phyloP scores from a whole-genome alignment of 805 yeast species.

The Wickerhamiella bombiphila region DNA sequence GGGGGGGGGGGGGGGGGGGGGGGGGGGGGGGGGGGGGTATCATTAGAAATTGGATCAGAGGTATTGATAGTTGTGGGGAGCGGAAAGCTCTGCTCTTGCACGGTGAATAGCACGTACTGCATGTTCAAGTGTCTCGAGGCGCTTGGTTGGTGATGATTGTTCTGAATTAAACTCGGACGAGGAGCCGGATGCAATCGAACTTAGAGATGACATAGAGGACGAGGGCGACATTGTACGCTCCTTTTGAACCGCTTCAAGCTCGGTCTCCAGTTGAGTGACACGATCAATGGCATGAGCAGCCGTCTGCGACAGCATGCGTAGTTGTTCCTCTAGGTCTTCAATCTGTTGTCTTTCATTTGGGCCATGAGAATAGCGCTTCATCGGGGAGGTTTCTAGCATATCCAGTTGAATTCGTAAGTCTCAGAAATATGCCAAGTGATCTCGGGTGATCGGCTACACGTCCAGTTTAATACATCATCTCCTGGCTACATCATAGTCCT shows the following conservation, averaged over 20 bases:
- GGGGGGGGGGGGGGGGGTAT: too few species aligned
- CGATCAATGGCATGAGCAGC: slow-evolving; percentile 20
- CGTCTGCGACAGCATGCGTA: slow-evolving; percentile 15
- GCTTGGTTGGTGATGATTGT: slow-evolving; percentile 8
- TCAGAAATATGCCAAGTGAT: too few species aligned
- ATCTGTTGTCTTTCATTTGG: too few species aligned
- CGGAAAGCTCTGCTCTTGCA: slow-evolving; percentile 16
- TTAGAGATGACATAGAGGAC: slow-evolving; percentile 6
- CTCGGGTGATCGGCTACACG: too few species aligned
- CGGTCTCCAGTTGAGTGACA: slow-evolving; percentile 16
- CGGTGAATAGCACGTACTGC: slow-evolving; percentile 15
- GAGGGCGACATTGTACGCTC: slow-evolving; percentile 6
- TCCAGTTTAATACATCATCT: too few species aligned
- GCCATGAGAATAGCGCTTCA: too few species aligned
- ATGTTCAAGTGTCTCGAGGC: slow-evolving; percentile 13
- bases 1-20: too few species aligned
- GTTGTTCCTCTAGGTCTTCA: slow-evolving; percentile 18
- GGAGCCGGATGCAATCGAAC: not conserved
- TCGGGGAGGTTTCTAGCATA: too few species aligned
- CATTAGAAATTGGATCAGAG: not conserved
- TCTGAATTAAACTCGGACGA: slow-evolving; percentile 1
- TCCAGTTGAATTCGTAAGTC: too few species aligned
- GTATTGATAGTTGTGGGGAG: slow-evolving; percentile 16
- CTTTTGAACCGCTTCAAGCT: slow-evolving; percentile 7
- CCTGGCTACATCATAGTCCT: too few species aligned